phyloP scores from a whole-genome alignment of 148 eudicot species.

The Nepenthes mirabilis region DNA sequence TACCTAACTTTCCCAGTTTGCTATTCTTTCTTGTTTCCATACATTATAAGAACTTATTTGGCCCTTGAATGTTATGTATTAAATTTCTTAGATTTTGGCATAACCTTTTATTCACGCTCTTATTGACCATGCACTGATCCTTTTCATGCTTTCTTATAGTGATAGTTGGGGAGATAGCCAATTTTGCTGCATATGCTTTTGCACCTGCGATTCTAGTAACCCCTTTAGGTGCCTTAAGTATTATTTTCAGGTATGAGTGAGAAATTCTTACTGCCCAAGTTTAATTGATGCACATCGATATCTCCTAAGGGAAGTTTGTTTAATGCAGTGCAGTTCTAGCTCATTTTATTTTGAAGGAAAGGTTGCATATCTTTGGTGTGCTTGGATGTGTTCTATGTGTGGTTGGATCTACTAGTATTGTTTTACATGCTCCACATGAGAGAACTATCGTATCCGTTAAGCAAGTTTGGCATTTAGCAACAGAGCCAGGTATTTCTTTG shows the following conservation, averaged over 20 bases:
- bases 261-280: background rate
- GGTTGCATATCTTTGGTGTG: slow-evolving; percentile 77
- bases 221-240: slow-evolving; percentile 88
- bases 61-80: background rate
- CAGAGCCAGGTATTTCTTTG: slow-evolving; percentile 49
- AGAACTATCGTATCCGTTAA: slow-evolving; percentile 58
- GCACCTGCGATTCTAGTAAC: slow-evolving; percentile 98
- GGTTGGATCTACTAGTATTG: slow-evolving; percentile 82
- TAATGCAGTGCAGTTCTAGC: slow-evolving; percentile 90
- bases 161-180: slow-evolving; percentile 87
- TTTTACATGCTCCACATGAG: slow-evolving; percentile 86
- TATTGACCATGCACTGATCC: slow-evolving; percentile 1
- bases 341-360: slow-evolving; percentile 75
- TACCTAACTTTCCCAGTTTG: background rate
- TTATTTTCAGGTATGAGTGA: slow-evolving; percentile 67
- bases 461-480: slow-evolving; percentile 82
- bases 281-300: background rate
- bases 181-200: slow-evolving; percentile 94
- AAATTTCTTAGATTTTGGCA: background rate
- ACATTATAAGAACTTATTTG: no score
- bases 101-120: background rate
- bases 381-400: slow-evolving; percentile 90
- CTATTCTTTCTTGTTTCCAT: background rate
- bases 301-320: slow-evolving; percentile 15
- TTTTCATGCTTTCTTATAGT: slow-evolving; percentile 25